phyloP scores from a whole-genome alignment of 2,329 filamentous ascomycete genomes.

The Penicillium sp. region DNA sequence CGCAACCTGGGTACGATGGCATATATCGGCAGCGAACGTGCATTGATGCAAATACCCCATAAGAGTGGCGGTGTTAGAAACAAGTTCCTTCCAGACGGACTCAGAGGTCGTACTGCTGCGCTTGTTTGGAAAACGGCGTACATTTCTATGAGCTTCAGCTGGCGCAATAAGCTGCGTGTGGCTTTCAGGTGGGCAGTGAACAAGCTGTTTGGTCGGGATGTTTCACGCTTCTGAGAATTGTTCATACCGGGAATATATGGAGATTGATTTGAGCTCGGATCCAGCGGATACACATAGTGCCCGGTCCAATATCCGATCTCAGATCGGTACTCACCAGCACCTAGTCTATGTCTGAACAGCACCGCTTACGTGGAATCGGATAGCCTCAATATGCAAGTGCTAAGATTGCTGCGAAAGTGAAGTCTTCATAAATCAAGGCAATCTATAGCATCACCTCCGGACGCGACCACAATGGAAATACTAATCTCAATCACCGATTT shows the following conservation, averaged over 20 bases:
- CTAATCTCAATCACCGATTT: background rate
- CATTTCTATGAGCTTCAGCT: constrained; percentile 47
- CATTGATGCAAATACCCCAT: constrained; percentile 52
- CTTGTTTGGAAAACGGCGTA: constrained; percentile 47
- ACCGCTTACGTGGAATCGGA: no score
- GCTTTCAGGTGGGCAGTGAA: constrained; percentile 44
- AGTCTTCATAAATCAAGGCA: no score
- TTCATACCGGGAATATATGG: background rate
- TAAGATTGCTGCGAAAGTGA: no score
- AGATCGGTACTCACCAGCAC: background rate
- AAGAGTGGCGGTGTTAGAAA: constrained; percentile 18
- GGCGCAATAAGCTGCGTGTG: constrained; percentile 44
- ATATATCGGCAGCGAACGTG: constrained; percentile 57
- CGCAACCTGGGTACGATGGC: constrained; percentile 57
- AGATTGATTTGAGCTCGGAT: background rate
- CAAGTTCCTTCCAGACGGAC: constrained; percentile 34
- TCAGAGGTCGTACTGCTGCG: constrained; percentile 42
- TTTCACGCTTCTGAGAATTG: constrained; percentile 41
- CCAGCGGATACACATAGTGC: background rate
- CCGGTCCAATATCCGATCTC: background rate
- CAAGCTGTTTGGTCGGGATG: constrained; percentile 43
- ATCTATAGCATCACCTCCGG: no score
- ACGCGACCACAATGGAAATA: background rate
- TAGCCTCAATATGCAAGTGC: no score
- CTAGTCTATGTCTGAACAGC: no score